Base-by-base conservation (phyloP, 2,329 filamentous ascomycete species). In the Monilinia vaccinii-corymbosi region DNA sequence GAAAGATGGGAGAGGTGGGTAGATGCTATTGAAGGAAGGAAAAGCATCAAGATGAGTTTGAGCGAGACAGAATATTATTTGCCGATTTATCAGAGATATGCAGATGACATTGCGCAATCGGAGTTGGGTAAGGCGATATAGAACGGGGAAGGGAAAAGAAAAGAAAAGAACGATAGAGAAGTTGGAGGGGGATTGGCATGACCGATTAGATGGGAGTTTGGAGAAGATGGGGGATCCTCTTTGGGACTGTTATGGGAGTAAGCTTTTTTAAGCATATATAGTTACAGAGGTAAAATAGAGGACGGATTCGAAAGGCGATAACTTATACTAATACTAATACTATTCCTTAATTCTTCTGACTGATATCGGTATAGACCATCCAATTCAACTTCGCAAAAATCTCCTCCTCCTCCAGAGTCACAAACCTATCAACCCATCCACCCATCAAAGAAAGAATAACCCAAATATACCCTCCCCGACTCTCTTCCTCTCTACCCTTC, bases 51-150 rank as follows among this genome's bases (percentile, higher is more conserved):
- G 69, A 79, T 85, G 64, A 92, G 87, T 0, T 82, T 80, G 74
- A 91, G 87, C 68, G 84, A 85, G 21, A 79, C 78, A 57, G 81
- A 86, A 63, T 75, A 83, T 68, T 91, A 91, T 70, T 71, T 88
- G 62, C 78, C 81, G 11, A 85, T 87, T 18, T 92, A 91, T 71
- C 79, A 80, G 72, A 73, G 83, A 61, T 88, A 87, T 74, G 84
- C 84, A 0, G 83, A 87, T 55, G 82, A 87, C 68, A 81, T 78
- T 25, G 85, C 84, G 18, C 78, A 83, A 66, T 84, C 81, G 23
- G 75, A 83, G 67, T 78, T 86, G 23, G 84, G 78, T 1, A 80
- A 84, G 72, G 83, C 84, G 16, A 86, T 81, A 4, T 77, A 88
- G 65, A 76, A 79, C 61, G 86, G 87, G 0, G 78, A 77, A 60